phyloP scores from a whole-genome alignment of 306 rosid genomes.

The Fragaria nilgerrensis region DNA sequence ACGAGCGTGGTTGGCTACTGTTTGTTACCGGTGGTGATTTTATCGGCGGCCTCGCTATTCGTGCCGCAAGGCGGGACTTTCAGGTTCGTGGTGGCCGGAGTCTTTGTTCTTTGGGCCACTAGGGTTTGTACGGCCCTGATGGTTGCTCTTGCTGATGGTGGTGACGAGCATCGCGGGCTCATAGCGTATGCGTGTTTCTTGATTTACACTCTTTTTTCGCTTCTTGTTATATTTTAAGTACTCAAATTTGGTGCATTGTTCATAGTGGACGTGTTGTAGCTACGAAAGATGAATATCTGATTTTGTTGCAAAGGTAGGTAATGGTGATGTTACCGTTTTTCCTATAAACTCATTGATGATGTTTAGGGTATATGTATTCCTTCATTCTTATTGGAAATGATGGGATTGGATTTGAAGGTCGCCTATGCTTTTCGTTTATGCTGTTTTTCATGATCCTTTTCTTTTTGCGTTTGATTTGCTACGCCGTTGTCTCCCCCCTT shows the following conservation, averaged over 20 bases:
- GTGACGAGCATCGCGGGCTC: conserved; percentile 86
- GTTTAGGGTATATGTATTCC: not conserved
- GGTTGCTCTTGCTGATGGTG: conserved; percentile 83
- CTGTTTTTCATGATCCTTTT: not conserved
- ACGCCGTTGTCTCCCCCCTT: not conserved
- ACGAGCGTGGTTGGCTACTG: conserved; percentile 91
- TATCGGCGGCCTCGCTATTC: conserved; percentile 72
- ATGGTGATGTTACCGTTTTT: not conserved
- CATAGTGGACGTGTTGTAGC: conserved; percentile 14
- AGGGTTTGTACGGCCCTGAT: conserved; percentile 76
- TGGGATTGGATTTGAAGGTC: not conserved
- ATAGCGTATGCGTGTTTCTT: conserved; percentile 91
- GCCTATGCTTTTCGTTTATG: not conserved
- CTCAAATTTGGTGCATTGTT: conserved; percentile 25
- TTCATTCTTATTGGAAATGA: not conserved
- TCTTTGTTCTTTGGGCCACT: conserved; percentile 87
- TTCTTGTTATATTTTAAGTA: conserved; percentile 77
- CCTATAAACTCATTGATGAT: not conserved
- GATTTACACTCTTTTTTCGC: conserved; percentile 91
- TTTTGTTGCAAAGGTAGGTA: not conserved
- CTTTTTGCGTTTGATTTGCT: not conserved
- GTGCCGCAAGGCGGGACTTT: conserved; percentile 62
- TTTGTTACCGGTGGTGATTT: conserved; percentile 80
- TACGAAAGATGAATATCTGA: not conserved
- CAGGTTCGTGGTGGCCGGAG: conserved; percentile 49